Percentiles rank a stretch among this genome's conserved stretches.
phyloP scores from a whole-genome alignment of 2,329 filamentous ascomycete genomes.

The Phialocephala sp. region DNA sequence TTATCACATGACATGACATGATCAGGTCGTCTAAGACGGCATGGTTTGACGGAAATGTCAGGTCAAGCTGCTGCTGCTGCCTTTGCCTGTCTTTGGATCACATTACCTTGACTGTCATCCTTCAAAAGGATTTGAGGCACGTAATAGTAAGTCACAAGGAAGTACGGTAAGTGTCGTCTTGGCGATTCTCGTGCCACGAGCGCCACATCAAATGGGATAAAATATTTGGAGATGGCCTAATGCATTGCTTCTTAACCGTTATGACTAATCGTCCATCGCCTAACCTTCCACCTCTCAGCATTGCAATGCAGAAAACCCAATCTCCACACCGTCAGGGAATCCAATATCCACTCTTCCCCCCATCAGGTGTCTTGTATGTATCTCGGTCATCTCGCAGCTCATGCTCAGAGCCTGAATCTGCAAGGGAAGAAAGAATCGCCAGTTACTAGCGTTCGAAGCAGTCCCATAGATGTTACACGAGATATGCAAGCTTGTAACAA shows the following conservation, averaged over 20 bases:
- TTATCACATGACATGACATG: too few relatives aligned
- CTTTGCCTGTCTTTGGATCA: too few relatives aligned
- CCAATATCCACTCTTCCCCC: neutral
- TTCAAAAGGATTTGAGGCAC: too few relatives aligned
- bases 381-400: neutral
- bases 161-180: too few relatives aligned
- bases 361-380: neutral
- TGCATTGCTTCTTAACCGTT: constrained; percentile 2
- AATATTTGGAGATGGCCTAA: constrained; percentile 1
- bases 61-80: too few relatives aligned
- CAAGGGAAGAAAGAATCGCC: neutral
- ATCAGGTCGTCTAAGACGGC: too few relatives aligned
- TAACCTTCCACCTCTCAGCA: neutral
- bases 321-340: constrained; percentile 2
- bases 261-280: neutral
- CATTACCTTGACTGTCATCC: too few relatives aligned
- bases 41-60: too few relatives aligned
- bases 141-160: too few relatives aligned
- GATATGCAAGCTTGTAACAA: neutral
- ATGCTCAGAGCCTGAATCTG: neutral
- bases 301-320: neutral
- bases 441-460: neutral
- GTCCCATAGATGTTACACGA: neutral
- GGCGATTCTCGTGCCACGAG: neutral
- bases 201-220: neutral